A percentile compares a stretch with the other conserved stretches of the same genome.
These are phyloP conservation scores for Fusarium pseudocircinatum DNA, from an alignment of 2,329 filamentous ascomycete species.

Conservation along the genomic window DNA sequence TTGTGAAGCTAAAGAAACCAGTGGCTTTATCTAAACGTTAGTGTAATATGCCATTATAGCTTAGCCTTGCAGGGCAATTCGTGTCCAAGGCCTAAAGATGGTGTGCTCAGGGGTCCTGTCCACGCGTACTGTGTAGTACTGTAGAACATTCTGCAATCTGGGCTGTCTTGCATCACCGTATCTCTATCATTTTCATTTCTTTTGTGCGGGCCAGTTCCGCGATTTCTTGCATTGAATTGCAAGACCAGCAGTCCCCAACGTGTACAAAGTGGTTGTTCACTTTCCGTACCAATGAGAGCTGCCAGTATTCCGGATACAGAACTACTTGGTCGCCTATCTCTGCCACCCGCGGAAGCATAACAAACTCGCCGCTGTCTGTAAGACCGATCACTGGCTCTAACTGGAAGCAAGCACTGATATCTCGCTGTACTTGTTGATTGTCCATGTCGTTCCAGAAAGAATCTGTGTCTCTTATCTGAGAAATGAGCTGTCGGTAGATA, in stretches of 20 bases:
- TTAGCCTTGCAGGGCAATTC: neutral
- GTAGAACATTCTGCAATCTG: no score
- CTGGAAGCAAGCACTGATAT: neutral
- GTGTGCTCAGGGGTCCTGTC: neutral
- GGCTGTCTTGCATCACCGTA: neutral
- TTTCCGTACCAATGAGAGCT: neutral
- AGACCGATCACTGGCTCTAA: neutral
- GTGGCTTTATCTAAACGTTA: neutral
- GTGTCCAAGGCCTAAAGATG: neutral
- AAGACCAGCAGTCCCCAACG: neutral
- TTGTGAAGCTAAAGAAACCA: neutral
- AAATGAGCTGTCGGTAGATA: neutral
- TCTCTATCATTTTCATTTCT: neutral
- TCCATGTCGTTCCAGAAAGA: neutral
- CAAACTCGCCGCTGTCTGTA: neutral
- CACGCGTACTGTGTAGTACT: neutral
- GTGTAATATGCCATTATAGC: neutral
- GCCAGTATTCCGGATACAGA: neutral
- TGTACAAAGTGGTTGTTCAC: neutral
- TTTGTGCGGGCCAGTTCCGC: neutral
- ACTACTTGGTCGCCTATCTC: neutral
- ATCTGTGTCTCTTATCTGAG: fast-evolving
- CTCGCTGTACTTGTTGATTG: fast-evolving
- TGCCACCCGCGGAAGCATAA: neutral
- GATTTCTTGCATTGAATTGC: neutral